These are phyloP conservation scores for Odonthalia washingtoniensis DNA, from an alignment of 31 red algal species.

Conservation along the genomic window DNA sequence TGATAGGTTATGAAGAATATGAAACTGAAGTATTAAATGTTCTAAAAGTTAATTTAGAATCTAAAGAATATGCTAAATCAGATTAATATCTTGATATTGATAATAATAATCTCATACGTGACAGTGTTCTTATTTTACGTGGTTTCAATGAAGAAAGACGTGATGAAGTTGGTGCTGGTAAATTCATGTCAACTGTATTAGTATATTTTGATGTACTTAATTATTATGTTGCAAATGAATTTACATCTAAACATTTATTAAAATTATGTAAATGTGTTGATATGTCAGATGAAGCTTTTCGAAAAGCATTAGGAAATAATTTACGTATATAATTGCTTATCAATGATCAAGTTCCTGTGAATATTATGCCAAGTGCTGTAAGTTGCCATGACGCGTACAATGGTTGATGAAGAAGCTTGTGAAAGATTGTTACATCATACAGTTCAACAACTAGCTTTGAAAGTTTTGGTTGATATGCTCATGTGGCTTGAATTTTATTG, in stretches of 20 bases:
- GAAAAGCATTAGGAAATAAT: constrained; percentile 40
- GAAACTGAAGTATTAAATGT: constrained; percentile 62
- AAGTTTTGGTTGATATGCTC: constrained; percentile 64
- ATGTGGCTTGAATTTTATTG: constrained; percentile 75
- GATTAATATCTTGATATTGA: constrained; percentile 63
- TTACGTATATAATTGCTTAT: constrained; percentile 53
- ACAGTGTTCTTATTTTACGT: constrained; percentile 59
- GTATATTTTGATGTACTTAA: constrained; percentile 61
- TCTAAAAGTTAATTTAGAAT: constrained; percentile 46
- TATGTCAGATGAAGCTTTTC: constrained; percentile 64
- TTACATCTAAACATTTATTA: constrained; percentile 60
- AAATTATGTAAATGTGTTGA: constrained; percentile 53
- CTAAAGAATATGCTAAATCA: constrained; percentile 27
- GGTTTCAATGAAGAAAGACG: constrained; percentile 48
- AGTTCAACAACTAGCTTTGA: constrained; percentile 69
- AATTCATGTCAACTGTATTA: constrained; percentile 45
- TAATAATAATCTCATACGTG: constrained; percentile 40
- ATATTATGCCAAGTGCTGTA: constrained; percentile 54
- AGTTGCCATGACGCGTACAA: constrained; percentile 47
- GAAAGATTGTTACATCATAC: constrained; percentile 49
- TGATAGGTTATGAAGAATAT: constrained; percentile 41
- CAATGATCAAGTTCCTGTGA: constrained; percentile 41
- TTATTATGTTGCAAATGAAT: constrained; percentile 57
- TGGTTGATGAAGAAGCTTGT: constrained; percentile 56
- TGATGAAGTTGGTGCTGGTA: constrained; percentile 21